phyloP scores from a whole-genome alignment of 179 eudicot species.

The Corrigiola litoralis region DNA sequence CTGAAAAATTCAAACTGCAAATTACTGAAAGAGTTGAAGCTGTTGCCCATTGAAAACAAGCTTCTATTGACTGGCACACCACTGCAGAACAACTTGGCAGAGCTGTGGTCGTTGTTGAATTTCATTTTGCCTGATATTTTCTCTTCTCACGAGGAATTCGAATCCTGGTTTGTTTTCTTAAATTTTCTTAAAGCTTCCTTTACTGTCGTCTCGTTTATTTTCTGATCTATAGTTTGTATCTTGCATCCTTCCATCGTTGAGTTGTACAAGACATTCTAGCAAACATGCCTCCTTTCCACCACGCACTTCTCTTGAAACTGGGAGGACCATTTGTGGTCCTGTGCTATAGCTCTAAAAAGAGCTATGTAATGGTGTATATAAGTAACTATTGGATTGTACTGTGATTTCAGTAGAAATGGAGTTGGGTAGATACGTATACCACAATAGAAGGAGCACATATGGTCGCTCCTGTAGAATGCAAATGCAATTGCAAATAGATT shows the following conservation, averaged over 20 bases:
- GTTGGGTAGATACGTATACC: too few species aligned
- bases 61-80: conserved; percentile 98
- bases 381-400: too few species aligned
- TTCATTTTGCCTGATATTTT: conserved; percentile 96
- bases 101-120: conserved; percentile 96
- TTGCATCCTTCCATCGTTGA: not conserved
- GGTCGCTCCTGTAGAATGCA: too few species aligned
- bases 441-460: too few species aligned
- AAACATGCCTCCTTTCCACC: too few species aligned
- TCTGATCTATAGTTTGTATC: not conserved
- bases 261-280: too few species aligned
- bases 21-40: conserved; percentile 65
- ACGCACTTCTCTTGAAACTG: too few species aligned
- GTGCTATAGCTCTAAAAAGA: too few species aligned
- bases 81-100: conserved; percentile 95
- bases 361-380: too few species aligned
- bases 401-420: too few species aligned
- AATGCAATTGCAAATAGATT: too few species aligned
- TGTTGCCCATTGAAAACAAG: conserved; percentile 71
- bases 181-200: not conserved
- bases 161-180: conserved; percentile 67
- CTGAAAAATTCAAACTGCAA: conserved; percentile 88
- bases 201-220: not conserved
- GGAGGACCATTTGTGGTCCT: too few species aligned
- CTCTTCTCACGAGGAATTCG: conserved; percentile 86